Percentiles rank a stretch among this genome's conserved stretches.
Conservation (phyloP, 2,329 filamentous ascomycete genomes). For the Polychaeton citri region DNA sequence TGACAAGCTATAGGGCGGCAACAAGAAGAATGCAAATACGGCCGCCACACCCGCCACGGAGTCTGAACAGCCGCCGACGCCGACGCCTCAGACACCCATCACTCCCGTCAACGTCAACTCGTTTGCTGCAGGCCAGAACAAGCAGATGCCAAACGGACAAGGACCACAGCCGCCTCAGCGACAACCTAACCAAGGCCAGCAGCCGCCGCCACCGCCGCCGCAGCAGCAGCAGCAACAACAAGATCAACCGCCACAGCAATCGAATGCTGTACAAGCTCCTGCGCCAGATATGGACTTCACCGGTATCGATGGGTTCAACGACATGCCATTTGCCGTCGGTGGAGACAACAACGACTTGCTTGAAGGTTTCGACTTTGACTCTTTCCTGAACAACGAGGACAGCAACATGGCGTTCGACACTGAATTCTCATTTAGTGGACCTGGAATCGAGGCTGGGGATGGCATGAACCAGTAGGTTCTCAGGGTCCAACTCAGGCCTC, state of each 20-base stretch:
- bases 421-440: background rate
- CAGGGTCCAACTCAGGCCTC: no score
- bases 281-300: conserved; percentile 22
- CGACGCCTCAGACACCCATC: conserved; percentile 35
- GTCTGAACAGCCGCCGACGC: conserved; percentile 33
- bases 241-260: conserved; percentile 5
- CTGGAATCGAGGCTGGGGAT: background rate
- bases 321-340: conserved; percentile 25
- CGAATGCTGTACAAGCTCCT: background rate
- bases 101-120: conserved; percentile 30
- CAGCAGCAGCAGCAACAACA: conserved; percentile 7
- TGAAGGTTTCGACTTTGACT: conserved; percentile 55
- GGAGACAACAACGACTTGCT: conserved; percentile 51
- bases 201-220: conserved; percentile 1
- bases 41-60: conserved; percentile 27
- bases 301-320: conserved; percentile 21
- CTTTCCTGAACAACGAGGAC: conserved; percentile 46
- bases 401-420: conserved; percentile 28
- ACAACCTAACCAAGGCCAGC: conserved; percentile 11
- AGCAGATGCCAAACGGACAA: conserved; percentile 20
- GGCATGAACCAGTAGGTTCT: background rate
- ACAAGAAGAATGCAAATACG: conserved; percentile 25
- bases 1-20: conserved; percentile 4
- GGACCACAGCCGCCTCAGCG: conserved; percentile 18
- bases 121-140: conserved; percentile 25